phyloP scores from a whole-genome alignment of 768 basidiomycete species.

The Gautieria morchelliformis region DNA sequence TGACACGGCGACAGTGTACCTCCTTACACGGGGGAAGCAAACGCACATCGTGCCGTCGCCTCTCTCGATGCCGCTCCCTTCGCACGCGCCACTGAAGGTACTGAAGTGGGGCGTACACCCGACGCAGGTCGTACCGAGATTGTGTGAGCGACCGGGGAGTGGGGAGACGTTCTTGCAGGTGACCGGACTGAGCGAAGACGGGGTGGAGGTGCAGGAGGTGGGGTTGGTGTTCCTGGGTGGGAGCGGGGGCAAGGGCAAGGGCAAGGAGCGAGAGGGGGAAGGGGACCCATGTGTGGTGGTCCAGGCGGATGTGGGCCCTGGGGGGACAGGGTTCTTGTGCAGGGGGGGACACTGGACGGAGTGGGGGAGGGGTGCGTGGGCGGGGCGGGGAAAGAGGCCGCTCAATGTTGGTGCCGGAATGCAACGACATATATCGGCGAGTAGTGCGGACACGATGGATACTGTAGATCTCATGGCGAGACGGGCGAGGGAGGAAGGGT shows the following conservation, averaged over 20 bases:
- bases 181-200: slow-evolving; percentile 57
- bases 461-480: slow-evolving; percentile 39
- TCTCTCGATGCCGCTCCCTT: slow-evolving; percentile 41
- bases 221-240: slow-evolving; percentile 36
- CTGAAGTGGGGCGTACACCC: slow-evolving; percentile 54
- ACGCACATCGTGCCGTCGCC: slow-evolving; percentile 65
- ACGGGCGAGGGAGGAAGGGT: slow-evolving; percentile 48
- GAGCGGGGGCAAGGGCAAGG: slow-evolving; percentile 18
- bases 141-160: slow-evolving; percentile 28
- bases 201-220: slow-evolving; percentile 67
- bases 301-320: slow-evolving; percentile 52
- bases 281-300: slow-evolving; percentile 36
- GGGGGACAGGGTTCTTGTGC: slow-evolving; percentile 49
- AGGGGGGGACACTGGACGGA: slow-evolving; percentile 41
- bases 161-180: slow-evolving; percentile 51
- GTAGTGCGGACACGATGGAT: slow-evolving; percentile 26
- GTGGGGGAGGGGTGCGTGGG: background rate
- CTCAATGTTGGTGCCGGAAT: slow-evolving; percentile 23
- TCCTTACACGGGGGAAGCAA: slow-evolving; percentile 60
- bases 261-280: slow-evolving; percentile 30
- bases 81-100: slow-evolving; percentile 41
- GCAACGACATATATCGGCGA: slow-evolving; percentile 32
- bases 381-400: background rate
- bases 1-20: slow-evolving; percentile 35
- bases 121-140: slow-evolving; percentile 41